A percentile compares a stretch with the other conserved stretches of the same genome.
These are phyloP conservation scores for Davidsoniella virescens DNA, from an alignment of 2,329 filamentous ascomycete species.

Conservation along the genomic window DNA sequence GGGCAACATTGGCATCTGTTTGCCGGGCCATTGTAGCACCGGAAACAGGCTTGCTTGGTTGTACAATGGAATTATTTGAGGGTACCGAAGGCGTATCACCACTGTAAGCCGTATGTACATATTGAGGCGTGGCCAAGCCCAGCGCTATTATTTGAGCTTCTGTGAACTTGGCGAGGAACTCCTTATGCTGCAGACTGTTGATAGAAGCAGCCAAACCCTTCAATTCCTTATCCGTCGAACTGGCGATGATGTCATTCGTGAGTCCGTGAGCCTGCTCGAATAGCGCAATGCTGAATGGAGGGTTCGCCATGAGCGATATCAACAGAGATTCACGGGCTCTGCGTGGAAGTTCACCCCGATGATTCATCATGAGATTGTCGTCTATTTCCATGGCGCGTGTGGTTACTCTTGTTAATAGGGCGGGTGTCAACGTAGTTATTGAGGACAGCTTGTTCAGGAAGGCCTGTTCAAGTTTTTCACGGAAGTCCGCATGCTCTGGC, in stretches of 20 bases:
- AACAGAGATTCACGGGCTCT: constrained; percentile 8
- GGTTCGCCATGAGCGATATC: neutral
- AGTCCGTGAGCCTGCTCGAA: neutral
- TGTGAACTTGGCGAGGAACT: neutral
- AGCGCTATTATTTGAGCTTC: no score
- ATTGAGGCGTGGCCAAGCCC: no score
- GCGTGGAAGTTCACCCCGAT: constrained; percentile 8
- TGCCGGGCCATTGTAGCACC: no score
- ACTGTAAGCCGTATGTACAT: no score
- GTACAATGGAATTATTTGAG: no score
- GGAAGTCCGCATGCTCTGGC: constrained; percentile 1
- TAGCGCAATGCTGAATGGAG: constrained; percentile 3
- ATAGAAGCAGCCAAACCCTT: neutral
- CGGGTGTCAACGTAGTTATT: neutral
- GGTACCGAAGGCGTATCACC: no score
- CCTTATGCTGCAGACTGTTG: neutral
- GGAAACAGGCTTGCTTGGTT: no score
- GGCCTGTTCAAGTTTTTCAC: neutral
- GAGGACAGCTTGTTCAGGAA: neutral
- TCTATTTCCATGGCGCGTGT: constrained; percentile 1
- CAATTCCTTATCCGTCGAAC: neutral
- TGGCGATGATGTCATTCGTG: constrained; percentile 2
- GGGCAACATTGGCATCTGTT: no score
- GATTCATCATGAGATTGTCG: constrained; percentile 4
- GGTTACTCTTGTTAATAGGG: neutral